Percentiles rank a stretch among this genome's conserved stretches.
Conservation (phyloP, 2,329 filamentous ascomycete species). For the Xylaria sp. region DNA sequence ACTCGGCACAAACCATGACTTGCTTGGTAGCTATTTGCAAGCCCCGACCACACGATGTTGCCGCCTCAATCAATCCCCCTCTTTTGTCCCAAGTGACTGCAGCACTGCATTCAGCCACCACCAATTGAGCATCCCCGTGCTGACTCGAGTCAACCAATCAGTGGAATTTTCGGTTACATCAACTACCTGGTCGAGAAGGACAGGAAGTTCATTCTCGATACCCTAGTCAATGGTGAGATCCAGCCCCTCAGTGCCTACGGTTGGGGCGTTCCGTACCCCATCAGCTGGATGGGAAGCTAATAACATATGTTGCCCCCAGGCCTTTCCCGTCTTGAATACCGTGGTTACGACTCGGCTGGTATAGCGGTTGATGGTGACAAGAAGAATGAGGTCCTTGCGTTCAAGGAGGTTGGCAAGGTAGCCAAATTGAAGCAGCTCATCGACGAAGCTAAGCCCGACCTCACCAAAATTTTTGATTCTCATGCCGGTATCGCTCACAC, state of each 20-base stretch:
- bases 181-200: constrained; percentile 99
- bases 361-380: constrained; percentile 96
- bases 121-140: constrained; percentile 32
- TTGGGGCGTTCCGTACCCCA: constrained; percentile 17
- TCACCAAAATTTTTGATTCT: constrained; percentile 93
- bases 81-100: not conserved
- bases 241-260: constrained; percentile 26
- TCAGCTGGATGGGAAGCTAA: constrained; percentile 36
- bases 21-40: not conserved
- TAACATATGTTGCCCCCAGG: constrained; percentile 56
- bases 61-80: not conserved
- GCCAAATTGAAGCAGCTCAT: constrained; percentile 95
- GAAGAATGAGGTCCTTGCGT: constrained; percentile 96
- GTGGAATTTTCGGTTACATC: constrained; percentile 98
- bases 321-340: constrained; percentile 94
- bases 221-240: constrained; percentile 87
- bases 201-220: constrained; percentile 93
- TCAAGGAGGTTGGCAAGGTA: constrained; percentile 99
- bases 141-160: constrained; percentile 45
- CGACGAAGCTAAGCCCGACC: constrained; percentile 79
- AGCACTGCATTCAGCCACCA: not conserved
- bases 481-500: constrained; percentile 99
- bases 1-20: constrained; percentile 1
- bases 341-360: constrained; percentile 97
- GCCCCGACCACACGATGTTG: not conserved